Evolutionary conservation across 2,329 filamentous ascomycete species (phyloP), one percentile per base, ranked within the genome.

Genomic region (Sarocladiaceae sp.): DNA sequence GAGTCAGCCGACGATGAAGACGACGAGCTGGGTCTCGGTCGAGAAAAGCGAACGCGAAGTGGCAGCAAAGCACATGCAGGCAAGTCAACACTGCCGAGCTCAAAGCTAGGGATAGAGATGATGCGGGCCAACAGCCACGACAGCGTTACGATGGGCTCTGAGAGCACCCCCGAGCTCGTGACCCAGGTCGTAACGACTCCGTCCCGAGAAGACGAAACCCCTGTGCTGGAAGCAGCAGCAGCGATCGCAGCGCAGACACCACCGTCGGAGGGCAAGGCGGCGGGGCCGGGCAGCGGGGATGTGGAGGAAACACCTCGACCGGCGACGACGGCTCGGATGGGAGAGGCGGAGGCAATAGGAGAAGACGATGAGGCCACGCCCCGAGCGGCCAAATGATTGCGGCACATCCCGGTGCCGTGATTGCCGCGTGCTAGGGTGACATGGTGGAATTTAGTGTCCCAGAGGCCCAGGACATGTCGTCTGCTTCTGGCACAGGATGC

Each of bases 1-100:
- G 91, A 96, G 56, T 95, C 88, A 23, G 90, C 90, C 4, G 91
- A 96, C 55, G 91, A 96, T 54, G 91, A 96, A 64, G 91, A 96
- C 51, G 90, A 96, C 48, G 91, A 95, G 57, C 73, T 94, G 4
- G 89, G 87, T 6, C 34, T 44, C 18, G 55, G 53, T 2, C 54
- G 58, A 20, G 63, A 66, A 7, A 43, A 43, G 27, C 61, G 69
- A 32, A 70, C 76, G 29, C 69, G 62, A 19, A 57, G 58, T 45
- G 65, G 60, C 53, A 64, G 65, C 44, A 43, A 43, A 15, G 58
- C 62, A 9, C 47, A 59, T 43, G 51, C 56, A 29, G 57, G 66
- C 47, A 80, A 81, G 51, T 65, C 69, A 13, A 70, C 73, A 29
- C 73, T 86, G 19, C 83, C 85, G 11, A 86, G 84, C 44, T 95